These are phyloP conservation scores for Fraxinus pennsylvanica DNA, from an alignment of 257 asterid genomes.

Conservation along the genomic window DNA sequence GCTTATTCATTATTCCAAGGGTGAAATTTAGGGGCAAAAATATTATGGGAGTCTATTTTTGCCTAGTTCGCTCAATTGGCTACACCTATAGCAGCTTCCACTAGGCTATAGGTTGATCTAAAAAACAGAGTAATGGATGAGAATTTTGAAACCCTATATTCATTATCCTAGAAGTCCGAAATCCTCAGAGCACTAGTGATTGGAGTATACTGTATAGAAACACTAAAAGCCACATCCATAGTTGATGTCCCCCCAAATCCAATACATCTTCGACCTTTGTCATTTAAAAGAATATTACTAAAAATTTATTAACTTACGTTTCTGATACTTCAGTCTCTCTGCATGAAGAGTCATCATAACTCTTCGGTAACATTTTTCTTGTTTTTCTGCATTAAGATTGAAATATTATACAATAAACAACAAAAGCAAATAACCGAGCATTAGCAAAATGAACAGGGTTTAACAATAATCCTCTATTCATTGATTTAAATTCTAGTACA, in stretches of 20 bases:
- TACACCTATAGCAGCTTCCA: background rate
- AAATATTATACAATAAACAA: background rate
- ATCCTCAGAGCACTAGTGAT: background rate
- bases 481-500: background rate
- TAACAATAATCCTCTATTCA: background rate
- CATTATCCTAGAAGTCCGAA: background rate
- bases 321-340: conserved; percentile 30
- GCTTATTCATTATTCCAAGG: background rate
- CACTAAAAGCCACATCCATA: background rate
- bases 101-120: background rate
- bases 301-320: conserved; percentile 34
- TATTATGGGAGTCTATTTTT: background rate
- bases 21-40: background rate
- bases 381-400: conserved; percentile 43
- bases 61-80: background rate
- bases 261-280: background rate
- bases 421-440: conserved; percentile 4
- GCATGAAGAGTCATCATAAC: conserved; percentile 24
- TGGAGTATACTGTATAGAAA: background rate
- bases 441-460: conserved; percentile 7
- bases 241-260: background rate
- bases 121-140: background rate
- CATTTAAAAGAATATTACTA: background rate
- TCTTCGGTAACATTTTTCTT: conserved; percentile 30
- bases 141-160: background rate